Conservation (phyloP, 257 asterid genomes). For the Nicotiana undulata region DNA sequence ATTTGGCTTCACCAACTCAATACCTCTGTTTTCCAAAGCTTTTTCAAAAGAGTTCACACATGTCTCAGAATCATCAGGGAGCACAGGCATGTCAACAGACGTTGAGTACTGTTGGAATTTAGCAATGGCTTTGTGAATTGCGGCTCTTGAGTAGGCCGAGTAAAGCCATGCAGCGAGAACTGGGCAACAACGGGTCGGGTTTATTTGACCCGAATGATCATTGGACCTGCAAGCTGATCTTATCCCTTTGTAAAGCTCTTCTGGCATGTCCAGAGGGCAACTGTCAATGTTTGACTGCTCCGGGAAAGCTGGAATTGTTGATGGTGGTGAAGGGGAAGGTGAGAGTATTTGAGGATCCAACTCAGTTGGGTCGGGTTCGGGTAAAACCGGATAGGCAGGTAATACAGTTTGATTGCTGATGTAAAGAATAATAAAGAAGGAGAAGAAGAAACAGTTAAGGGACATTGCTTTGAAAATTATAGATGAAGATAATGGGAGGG, state of each 20-base stretch:
- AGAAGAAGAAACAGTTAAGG: background rate
- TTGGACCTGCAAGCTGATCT: constrained; percentile 67
- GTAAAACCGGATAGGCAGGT: background rate
- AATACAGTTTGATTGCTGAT: background rate
- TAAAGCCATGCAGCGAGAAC: constrained; percentile 97
- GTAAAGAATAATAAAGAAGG: background rate
- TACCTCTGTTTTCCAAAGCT: constrained; percentile 52
- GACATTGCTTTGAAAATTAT: background rate
- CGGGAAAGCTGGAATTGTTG: constrained; percentile 83
- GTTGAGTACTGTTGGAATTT: constrained; percentile 35
- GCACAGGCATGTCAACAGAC: constrained; percentile 60
- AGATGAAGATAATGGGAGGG: background rate
- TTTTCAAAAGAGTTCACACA: constrained; percentile 77
- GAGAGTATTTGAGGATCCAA: constrained; percentile 14
- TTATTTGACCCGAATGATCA: constrained; percentile 21
- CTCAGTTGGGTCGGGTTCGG: background rate
- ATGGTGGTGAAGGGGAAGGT: constrained; percentile 15
- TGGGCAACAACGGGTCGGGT: constrained; percentile 90
- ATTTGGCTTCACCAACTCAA: constrained; percentile 70
- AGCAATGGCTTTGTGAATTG: constrained; percentile 24
- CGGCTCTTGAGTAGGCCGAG: constrained; percentile 86
- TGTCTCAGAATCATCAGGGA: constrained; percentile 96
- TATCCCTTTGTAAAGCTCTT: constrained; percentile 88
- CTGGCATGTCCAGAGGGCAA: constrained; percentile 70
- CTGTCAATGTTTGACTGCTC: constrained; percentile 48